Conservation (phyloP, 2,329 filamentous ascomycete species). For the Drechslerella dactyloides region DNA sequence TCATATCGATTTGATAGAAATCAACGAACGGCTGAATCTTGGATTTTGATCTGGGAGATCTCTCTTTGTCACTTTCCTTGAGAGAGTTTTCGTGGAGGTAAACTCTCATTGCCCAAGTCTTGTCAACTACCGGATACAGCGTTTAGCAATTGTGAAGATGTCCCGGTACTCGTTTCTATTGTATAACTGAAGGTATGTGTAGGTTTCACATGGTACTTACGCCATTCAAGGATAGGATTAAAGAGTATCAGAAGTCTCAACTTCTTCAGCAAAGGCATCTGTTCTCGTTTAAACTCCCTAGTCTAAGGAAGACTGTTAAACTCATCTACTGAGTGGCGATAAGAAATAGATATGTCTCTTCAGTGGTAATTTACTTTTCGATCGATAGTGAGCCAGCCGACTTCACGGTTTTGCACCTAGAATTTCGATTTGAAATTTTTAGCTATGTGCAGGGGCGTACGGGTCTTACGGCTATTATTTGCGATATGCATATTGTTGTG, state of each 20-base stretch:
- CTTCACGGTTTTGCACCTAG: constrained; percentile 55
- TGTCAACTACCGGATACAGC: constrained; percentile 54
- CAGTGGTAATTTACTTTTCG: constrained; percentile 52
- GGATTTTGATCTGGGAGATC: constrained; percentile 55
- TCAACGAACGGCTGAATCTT: constrained; percentile 59
- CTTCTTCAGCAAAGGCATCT: constrained; percentile 59
- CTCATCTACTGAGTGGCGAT: background rate
- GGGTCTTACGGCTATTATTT: too few species aligned
- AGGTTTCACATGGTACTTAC: too few species aligned
- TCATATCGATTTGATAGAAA: constrained; percentile 58
- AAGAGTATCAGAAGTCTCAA: constrained; percentile 59
- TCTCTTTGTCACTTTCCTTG: constrained; percentile 52
- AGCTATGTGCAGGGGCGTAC: too few species aligned
- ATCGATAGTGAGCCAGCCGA: constrained; percentile 56
- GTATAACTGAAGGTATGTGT: too few species aligned
- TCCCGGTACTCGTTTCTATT: too few species aligned
- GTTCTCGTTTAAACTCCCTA: constrained; percentile 58
- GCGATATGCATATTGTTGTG: too few species aligned
- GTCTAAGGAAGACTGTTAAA: constrained; percentile 48
- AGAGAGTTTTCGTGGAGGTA: constrained; percentile 56
- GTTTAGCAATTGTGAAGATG: too few species aligned
- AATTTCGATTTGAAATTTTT: too few species aligned
- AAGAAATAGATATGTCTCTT: background rate
- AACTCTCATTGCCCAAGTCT: constrained; percentile 57
- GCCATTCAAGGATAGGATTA: constrained; percentile 59